Conservation (phyloP, 129 eudicot species). For the Flaveria robusta region DNA sequence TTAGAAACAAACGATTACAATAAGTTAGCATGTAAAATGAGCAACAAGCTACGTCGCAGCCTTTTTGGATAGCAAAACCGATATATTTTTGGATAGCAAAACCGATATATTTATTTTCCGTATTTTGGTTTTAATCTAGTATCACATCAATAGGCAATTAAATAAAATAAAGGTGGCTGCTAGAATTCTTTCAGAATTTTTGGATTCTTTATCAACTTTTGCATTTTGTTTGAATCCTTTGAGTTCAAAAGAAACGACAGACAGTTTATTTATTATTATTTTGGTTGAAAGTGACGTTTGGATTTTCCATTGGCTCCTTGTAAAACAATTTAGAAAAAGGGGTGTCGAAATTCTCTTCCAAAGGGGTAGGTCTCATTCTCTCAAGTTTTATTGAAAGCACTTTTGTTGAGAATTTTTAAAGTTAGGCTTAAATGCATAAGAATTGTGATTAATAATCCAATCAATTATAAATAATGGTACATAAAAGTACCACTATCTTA, state of each 20-base stretch:
- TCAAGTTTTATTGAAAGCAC: not conserved
- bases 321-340: not conserved
- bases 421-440: not conserved
- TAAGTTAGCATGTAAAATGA: too few relatives aligned
- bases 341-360: not conserved
- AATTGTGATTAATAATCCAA: not conserved
- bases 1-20: too few relatives aligned
- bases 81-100: too few relatives aligned
- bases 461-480: not conserved
- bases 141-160: too few relatives aligned
- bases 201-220: not conserved
- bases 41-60: too few relatives aligned
- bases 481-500: not conserved
- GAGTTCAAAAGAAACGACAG: not conserved
- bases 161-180: too few relatives aligned
- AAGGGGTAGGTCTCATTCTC: not conserved
- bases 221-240: constrained; percentile 5
- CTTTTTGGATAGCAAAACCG: too few relatives aligned
- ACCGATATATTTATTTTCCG: too few relatives aligned
- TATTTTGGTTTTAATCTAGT: too few relatives aligned
- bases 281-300: not conserved
- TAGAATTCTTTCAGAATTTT: too few relatives aligned
- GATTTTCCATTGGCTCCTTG: not conserved
- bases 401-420: not conserved
- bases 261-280: not conserved